Evolutionary conservation across 2,329 filamentous ascomycete species (phyloP), one percentile per base, ranked within the genome.

Genomic region (Pestalotiopsis fici): DNA sequence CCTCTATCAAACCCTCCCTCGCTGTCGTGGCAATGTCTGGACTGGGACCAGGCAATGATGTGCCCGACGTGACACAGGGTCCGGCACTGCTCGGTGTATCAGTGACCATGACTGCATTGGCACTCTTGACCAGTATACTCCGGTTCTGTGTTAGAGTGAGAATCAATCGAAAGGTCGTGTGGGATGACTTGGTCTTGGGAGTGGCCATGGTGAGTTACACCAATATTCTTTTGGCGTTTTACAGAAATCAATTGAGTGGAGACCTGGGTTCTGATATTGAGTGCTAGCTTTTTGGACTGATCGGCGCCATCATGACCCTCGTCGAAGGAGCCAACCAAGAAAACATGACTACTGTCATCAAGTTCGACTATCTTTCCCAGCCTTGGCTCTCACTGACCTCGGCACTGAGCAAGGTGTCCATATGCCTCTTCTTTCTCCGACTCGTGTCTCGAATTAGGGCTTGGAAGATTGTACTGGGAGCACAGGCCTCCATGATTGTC

Each of bases 311-410:
- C 65, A 78, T 81, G 67, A 72, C 75, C 65, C 74, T 79, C 37
- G 70, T 79, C 57, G 78, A 81, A 57, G 69, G 74, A 37, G 69
- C 66, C 62, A 76, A 74, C 39, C 72, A 75, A 37, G 62, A 68
- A 2, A 69, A 75, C 50, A 59, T 71, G 0, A 59, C 68, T 18
- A 71, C 71, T 5, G 78, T 78, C 23, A 65, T 80, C 21, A 71
- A 78, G 63, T 79, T 77, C 69, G 73, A 78, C 67, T 76, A 77
- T 62, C 71, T 80, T 0, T 76, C 77, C 5, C 77, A 78, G 70
- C 78, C 79, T 3, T 80, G 78, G 78, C 73, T 79, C 39, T 75
- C 78, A 65, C 74, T 79, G 72, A 74, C 74, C 60, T 74, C 75
- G 7, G 77, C 79, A 0, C 71, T 80, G 57, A 76, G 75, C 74